These are phyloP conservation scores for Reticulomyxa filosa DNA, from an alignment of 78 protist species.

Conservation along the genomic window DNA sequence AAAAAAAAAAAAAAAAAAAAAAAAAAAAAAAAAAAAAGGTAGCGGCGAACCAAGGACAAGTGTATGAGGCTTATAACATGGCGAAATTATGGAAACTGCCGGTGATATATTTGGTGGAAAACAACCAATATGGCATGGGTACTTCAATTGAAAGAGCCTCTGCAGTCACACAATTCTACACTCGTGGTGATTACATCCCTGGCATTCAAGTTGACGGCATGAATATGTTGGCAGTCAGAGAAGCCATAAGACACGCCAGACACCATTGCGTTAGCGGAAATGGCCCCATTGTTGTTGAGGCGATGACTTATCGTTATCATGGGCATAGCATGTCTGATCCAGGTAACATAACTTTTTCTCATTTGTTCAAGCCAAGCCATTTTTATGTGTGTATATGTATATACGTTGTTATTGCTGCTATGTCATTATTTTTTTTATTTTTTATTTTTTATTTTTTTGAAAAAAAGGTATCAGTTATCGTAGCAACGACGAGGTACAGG, in stretches of 20 bases:
- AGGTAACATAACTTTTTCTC: too few species aligned
- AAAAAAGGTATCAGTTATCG: too few species aligned
- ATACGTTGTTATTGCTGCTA: too few species aligned
- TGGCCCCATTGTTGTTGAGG: constrained; percentile 40
- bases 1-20: too few species aligned
- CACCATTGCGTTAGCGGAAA: not conserved
- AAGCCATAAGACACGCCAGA: constrained; percentile 41
- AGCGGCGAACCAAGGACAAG: constrained; percentile 79
- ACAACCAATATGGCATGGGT: constrained; percentile 91
- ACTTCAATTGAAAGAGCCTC: constrained; percentile 52
- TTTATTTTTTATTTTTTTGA: too few species aligned
- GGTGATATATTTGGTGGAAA: constrained; percentile 60
- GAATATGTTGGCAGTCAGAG: constrained; percentile 62
- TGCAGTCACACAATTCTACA: constrained; percentile 59
- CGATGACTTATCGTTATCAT: constrained; percentile 80
- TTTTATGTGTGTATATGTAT: too few species aligned
- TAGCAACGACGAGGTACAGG: too few species aligned
- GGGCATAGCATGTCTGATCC: constrained; percentile 95
- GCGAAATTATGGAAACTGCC: constrained; percentile 78
- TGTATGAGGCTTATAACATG: constrained; percentile 70
- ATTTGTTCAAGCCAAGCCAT: too few species aligned
- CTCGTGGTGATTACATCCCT: constrained; percentile 71
- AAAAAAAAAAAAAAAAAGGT: too few species aligned
- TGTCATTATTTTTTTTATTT: too few species aligned
- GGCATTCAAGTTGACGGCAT: constrained; percentile 79